Evolutionary conservation across 805 yeast genomes (phyloP), one percentile per base, ranked within the genome.

Genomic region (Suhomyces pyralidae): DNA sequence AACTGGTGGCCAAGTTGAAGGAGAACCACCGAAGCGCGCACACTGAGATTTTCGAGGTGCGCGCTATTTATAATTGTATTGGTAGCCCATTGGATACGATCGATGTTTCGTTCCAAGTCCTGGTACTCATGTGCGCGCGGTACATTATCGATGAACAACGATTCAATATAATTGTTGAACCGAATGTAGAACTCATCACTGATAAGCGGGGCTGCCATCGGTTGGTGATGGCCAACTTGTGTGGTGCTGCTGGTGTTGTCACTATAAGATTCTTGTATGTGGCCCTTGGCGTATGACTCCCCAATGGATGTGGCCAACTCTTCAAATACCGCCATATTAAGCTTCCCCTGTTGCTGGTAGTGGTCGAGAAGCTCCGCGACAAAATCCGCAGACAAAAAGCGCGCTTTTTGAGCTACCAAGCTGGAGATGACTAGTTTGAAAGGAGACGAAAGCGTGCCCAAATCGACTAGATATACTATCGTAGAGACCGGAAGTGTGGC

Each of bases 41-140:
- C 40, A 10, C 42, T 25, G 3, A 52, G 46, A 3, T 45, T n/a
- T n/a, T 19, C 24, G 2, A 49, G 20, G 45, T 40, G 19, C 50
- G 38, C n/a, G 45, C 24, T 15, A 46, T 20, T 34, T n/a, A 38
- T 20, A 3, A 46, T 9, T 3, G 40, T 12, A 22, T 30, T 24
- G 17, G 48, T 38, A 3, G 63, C 25, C 10, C 53, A 42, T 45
- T 64, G 68, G 5, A 67, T 50, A 24, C 65, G 48, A 32, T 62
- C 63, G 15, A 70, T 50, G 54, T 62, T 71, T 49, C 60, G 57
- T 24, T 73, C 70, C 44, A 59, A 47, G 52, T 72, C 60, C 45
- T 63, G 54, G 59, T 65, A 73, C 55, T 74, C 76, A 54, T 75
- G 79, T 9, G 64, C 61, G n/a, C 53, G 50, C 0, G 77, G 77